Evolutionary conservation across 345 rosid genomes (phyloP).

Genomic region (Microthlaspi erraticum): DNA sequence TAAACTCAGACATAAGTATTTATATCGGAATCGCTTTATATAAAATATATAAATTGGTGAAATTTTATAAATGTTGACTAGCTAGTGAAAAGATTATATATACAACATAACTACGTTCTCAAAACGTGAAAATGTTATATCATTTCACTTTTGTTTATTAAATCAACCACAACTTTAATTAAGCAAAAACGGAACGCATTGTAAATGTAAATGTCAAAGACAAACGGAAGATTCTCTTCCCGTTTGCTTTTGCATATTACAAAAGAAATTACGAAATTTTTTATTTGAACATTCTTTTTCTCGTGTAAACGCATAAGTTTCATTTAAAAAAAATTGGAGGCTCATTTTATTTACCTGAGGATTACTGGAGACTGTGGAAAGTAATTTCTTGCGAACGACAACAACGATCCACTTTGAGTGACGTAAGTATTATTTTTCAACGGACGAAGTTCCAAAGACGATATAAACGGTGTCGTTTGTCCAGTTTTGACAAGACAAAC

Average conservation of each 20-base stretch:
- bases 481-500: conserved; percentile 44
- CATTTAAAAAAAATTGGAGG: background rate
- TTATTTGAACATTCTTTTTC: background rate
- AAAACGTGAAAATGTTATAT: background rate
- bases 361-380: conserved; percentile 11
- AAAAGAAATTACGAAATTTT: no score
- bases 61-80: background rate
- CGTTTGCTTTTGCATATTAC: conserved; percentile 6
- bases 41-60: background rate
- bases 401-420: conserved; percentile 42
- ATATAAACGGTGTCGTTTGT: conserved; percentile 35
- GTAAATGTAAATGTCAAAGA: background rate
- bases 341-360: conserved; percentile 34
- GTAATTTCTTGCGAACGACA: conserved; percentile 26
- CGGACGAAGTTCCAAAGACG: conserved; percentile 38
- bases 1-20: no score
- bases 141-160: background rate
- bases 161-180: background rate
- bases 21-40: background rate
- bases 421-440: conserved; percentile 25
- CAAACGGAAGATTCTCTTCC: background rate
- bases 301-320: background rate
- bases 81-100: background rate
- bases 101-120: background rate
- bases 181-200: background rate